Evolutionary conservation across 78 protist species (phyloP).

Genomic region (Chrysochromulina tobinii): DNA sequence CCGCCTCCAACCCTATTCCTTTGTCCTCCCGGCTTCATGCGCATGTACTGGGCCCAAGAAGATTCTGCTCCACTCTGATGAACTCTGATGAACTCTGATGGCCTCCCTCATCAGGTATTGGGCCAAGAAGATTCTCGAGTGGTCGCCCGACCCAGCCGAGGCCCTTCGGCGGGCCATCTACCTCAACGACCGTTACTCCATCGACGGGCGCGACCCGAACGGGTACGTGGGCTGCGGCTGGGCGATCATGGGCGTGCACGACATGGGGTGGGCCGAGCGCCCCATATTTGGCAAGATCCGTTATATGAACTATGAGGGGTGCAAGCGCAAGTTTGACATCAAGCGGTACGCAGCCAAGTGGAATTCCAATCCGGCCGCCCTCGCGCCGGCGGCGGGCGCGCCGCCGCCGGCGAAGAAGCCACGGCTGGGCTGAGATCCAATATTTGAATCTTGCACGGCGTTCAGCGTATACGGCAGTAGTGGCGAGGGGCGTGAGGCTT

Average conservation of each 20-base stretch:
- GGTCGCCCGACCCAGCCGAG: slow-evolving; percentile 32
- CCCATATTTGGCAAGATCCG: slow-evolving; percentile 62
- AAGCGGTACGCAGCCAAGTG: neutral
- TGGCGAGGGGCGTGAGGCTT: no score
- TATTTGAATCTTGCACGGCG: no score
- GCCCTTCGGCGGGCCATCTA: neutral
- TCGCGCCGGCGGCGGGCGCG: no score
- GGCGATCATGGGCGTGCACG: slow-evolving; percentile 57
- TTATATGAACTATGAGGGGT: slow-evolving; percentile 70
- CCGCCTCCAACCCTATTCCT: no score
- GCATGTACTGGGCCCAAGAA: no score
- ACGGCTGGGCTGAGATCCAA: no score
- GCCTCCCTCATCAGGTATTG: no score
- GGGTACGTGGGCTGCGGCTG: slow-evolving; percentile 62
- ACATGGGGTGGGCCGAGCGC: slow-evolving; percentile 67
- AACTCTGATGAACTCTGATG: no score
- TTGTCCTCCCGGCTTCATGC: slow-evolving; percentile 72
- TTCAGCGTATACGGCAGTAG: no score
- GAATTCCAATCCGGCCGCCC: neutral
- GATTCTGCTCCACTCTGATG: no score
- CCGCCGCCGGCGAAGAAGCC: no score
- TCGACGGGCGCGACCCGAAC: slow-evolving; percentile 76
- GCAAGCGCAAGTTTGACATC: slow-evolving; percentile 73
- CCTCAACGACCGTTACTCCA: slow-evolving; percentile 19
- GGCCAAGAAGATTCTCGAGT: slow-evolving; percentile 50